Conservation (phyloP, 2,329 filamentous ascomycete species). For the Arthrinium phaeospermum region DNA sequence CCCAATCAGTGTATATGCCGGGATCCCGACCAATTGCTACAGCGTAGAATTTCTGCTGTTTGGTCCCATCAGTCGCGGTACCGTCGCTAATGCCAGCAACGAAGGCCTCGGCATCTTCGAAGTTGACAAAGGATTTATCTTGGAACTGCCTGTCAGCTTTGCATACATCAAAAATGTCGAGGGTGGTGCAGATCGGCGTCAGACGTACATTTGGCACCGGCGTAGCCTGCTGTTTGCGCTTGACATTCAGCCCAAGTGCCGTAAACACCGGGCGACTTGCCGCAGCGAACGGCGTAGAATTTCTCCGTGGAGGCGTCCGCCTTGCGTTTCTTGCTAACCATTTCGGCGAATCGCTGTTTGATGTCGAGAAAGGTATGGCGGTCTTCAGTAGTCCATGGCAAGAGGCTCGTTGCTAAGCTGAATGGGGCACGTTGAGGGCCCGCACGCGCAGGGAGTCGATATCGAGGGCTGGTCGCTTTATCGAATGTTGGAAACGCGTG, state of each 20-base stretch:
- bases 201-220: slow-evolving; percentile 70
- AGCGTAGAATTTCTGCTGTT: slow-evolving; percentile 61
- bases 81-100: slow-evolving; percentile 64
- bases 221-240: slow-evolving; percentile 64
- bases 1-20: slow-evolving; percentile 70
- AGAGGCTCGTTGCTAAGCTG: slow-evolving; percentile 20
- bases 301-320: slow-evolving; percentile 53
- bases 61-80: slow-evolving; percentile 43
- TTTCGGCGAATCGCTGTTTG: slow-evolving; percentile 28
- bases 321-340: slow-evolving; percentile 54
- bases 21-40: slow-evolving; percentile 64
- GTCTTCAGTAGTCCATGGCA: slow-evolving; percentile 34
- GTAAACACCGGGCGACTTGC: slow-evolving; percentile 66
- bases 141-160: slow-evolving; percentile 22
- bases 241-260: slow-evolving; percentile 65
- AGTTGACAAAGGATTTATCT: slow-evolving; percentile 82
- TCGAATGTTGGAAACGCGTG: neutral
- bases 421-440: slow-evolving; percentile 4
- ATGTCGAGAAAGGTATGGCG: slow-evolving; percentile 18
- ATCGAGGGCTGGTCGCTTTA: neutral
- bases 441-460: neutral
- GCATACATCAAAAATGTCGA: neutral
- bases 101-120: slow-evolving; percentile 80
- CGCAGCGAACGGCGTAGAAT: slow-evolving; percentile 67
- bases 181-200: neutral